Percentiles rank a stretch among this genome's conserved stretches.
Conservation (phyloP, 768 basidiomycete genomes). For the Mycena chlorophos region DNA sequence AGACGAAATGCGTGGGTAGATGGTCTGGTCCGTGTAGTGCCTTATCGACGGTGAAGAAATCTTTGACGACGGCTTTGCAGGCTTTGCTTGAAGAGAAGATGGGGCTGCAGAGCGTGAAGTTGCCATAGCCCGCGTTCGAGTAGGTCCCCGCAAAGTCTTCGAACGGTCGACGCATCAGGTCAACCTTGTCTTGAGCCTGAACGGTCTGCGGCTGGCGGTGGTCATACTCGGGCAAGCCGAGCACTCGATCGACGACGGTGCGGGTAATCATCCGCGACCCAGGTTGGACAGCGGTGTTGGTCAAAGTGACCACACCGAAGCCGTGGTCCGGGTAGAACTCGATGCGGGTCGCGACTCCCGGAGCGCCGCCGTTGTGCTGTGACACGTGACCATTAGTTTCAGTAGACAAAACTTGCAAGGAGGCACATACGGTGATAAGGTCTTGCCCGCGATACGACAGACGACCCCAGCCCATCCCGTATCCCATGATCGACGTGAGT, state of each 20-base stretch:
- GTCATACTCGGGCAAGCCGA: conserved; percentile 8
- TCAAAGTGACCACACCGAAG: conserved; percentile 36
- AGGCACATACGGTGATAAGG: conserved; percentile 22
- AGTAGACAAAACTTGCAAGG: not conserved
- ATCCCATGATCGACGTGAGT: conserved; percentile 33
- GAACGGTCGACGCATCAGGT: conserved; percentile 21
- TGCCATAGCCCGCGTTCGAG: conserved; percentile 37
- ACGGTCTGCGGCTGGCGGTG: not conserved
- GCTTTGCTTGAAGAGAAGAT: conserved; percentile 11
- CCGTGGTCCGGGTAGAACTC: conserved; percentile 36
- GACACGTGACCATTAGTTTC: not conserved
- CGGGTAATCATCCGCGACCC: conserved; percentile 13
- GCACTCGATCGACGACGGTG: conserved; percentile 19
- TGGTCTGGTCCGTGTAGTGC: not conserved
- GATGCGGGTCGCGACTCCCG: conserved; percentile 34
- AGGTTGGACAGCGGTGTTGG: conserved; percentile 26
- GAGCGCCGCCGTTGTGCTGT: conserved; percentile 33
- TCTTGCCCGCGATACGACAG: conserved; percentile 41
- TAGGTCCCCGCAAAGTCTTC: conserved; percentile 39
- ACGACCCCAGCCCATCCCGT: conserved; percentile 45
- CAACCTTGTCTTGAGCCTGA: not conserved
- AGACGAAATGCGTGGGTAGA: not conserved
- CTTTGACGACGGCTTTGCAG: conserved; percentile 22
- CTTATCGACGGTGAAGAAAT: conserved; percentile 31
- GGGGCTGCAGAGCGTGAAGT: conserved; percentile 37